These are phyloP conservation scores for Fusarium illudens DNA, from an alignment of 2,329 filamentous ascomycete genomes.

Conservation along the genomic window DNA sequence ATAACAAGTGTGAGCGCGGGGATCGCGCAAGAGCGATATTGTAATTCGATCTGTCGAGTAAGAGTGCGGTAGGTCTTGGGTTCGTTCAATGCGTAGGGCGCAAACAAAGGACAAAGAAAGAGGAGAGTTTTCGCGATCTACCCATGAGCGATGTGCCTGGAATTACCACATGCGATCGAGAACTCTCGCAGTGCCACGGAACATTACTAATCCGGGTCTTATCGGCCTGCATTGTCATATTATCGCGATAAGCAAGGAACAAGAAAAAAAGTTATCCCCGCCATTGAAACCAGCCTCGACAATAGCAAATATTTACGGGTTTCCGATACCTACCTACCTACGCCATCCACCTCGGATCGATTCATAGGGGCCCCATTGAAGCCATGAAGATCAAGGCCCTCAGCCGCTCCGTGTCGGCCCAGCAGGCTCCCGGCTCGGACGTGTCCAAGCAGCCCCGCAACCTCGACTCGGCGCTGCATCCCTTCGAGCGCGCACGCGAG, in stretches of 20 bases:
- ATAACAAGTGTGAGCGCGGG: constrained; percentile 7
- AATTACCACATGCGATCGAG: constrained; percentile 35
- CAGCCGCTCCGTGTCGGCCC: constrained; percentile 68
- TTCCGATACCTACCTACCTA: too few relatives aligned
- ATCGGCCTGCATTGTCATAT: constrained; percentile 34
- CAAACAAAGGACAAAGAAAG: constrained; percentile 15
- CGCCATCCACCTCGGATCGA: too few relatives aligned
- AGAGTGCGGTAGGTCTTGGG: neutral
- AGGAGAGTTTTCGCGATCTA: constrained; percentile 36
- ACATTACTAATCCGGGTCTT: constrained; percentile 45
- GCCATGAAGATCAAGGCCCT: constrained; percentile 71
- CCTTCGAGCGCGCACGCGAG: constrained; percentile 89
- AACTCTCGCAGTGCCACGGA: constrained; percentile 34
- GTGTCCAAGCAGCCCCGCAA: constrained; percentile 73
- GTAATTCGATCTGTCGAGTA: neutral
- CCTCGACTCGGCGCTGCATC: constrained; percentile 85
- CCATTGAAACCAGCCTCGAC: constrained; percentile 25
- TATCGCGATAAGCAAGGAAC: constrained; percentile 40
- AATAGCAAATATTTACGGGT: constrained; percentile 20
- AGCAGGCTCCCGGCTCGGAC: constrained; percentile 73
- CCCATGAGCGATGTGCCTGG: constrained; percentile 3
- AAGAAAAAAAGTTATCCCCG: constrained; percentile 45
- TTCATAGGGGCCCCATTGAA: constrained; percentile 9
- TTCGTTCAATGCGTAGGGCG: neutral
- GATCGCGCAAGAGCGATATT: neutral